Base-by-base conservation (phyloP, 2,329 filamentous ascomycete genomes). In the Hypoxylon sp. region DNA sequence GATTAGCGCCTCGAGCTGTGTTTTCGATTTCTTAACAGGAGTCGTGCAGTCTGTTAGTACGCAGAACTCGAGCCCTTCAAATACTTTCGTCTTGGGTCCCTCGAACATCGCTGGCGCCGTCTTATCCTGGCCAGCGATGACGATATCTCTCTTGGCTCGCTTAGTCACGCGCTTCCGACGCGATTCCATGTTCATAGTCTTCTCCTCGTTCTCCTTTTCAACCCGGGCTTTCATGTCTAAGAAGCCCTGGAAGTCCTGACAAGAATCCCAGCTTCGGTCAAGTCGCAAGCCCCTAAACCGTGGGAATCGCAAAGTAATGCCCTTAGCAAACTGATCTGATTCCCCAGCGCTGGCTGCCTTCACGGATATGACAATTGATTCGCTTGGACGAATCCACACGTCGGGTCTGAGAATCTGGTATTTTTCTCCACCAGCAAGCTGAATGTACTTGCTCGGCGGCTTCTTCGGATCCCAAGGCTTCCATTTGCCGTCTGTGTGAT, bases 401-500 rank as follows among this genome's bases (percentile, higher is more conserved):
- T 99, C 95, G 0, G 96, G 96, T 48, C 85, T 84, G 78, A 98
- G 95, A 67, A 86, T 83, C 74, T 96, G 91, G 27, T 79, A 78
- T 7, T 85, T 82, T 58, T 92, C 89, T 11, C 91, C 91, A 8
- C 94, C 93, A 2, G 88, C 94, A 1, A 98, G 86, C 73, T 94
- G 91, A 63, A 99, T 90, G 75, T 89, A 93, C 60, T 91, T 83
- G 1, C 83, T 88, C 0, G 96, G 95, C 1, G 94, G 93, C 43
- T 87, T 90, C 69, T 88, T 90, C 0, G 83, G 75, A 76, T 97
- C 90, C 93, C 94, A 99, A 30, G 92, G 87, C 11, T 86, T 85
- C 96, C 96, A 99, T 77, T 97, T 97, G 4, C 92, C 94, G 63
- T 97, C 92, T 0, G 95, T 98, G 23, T 89, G 85, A 73, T 97